Conservation (phyloP, 495 filamentous ascomycete species). For the Elasticomyces elasticus region DNA sequence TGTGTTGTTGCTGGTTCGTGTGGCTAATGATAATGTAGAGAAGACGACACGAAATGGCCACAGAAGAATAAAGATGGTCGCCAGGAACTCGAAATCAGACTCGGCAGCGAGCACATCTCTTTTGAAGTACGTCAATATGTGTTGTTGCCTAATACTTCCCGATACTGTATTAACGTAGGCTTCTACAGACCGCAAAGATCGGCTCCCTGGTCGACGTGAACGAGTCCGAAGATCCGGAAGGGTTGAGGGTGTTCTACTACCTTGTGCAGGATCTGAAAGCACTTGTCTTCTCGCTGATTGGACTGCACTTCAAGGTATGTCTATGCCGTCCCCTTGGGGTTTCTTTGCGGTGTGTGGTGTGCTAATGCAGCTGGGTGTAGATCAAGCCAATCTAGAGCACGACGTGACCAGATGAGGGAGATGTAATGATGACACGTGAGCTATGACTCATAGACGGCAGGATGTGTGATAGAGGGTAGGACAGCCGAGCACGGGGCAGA, state of each 20-base stretch:
- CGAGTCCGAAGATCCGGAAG: constrained; percentile 91
- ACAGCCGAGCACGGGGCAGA: too few species aligned
- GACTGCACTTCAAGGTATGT: constrained; percentile 87
- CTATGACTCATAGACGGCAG: too few species aligned
- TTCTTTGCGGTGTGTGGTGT: background rate
- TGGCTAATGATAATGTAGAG: constrained; percentile 43
- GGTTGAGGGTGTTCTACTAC: constrained; percentile 98
- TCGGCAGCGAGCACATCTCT: constrained; percentile 94
- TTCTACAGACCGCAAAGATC: constrained; percentile 87
- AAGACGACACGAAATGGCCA: constrained; percentile 99
- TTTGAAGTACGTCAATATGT: constrained; percentile 61
- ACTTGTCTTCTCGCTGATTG: constrained; percentile 90
- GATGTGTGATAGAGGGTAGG: too few species aligned
- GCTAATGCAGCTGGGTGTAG: background rate
- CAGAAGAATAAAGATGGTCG: constrained; percentile 98
- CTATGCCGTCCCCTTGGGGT: background rate
- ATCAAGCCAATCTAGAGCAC: constrained; percentile 1
- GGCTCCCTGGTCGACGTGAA: constrained; percentile 94
- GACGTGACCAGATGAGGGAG: too few species aligned
- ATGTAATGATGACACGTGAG: too few species aligned
- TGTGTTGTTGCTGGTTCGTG: background rate
- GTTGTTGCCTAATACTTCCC: background rate
- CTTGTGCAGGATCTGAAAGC: constrained; percentile 97
- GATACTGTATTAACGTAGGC: background rate
- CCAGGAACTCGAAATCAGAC: constrained; percentile 89